Conservation (phyloP, 805 yeast genomes). For the Isabelozyma heimii region DNA sequence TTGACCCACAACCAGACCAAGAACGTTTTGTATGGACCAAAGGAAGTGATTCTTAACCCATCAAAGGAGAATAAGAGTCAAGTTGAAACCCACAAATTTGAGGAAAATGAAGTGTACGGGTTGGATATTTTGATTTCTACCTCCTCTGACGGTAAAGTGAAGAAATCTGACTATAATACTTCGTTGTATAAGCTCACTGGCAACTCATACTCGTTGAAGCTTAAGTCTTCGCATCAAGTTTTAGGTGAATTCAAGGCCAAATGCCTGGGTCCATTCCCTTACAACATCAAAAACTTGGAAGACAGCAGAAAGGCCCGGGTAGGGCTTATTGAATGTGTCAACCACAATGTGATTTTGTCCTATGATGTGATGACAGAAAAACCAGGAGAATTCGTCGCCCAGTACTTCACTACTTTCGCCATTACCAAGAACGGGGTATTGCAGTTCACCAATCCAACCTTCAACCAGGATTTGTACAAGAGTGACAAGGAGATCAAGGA, state of each 20-base stretch:
- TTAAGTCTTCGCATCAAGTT: constrained; percentile 66
- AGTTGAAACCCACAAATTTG: constrained; percentile 64
- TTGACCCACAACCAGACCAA: constrained; percentile 67
- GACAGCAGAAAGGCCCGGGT: constrained; percentile 71
- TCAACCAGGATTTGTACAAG: constrained; percentile 47
- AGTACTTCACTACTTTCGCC: constrained; percentile 73
- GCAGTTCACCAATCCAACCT: constrained; percentile 57
- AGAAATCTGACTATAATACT: constrained; percentile 57
- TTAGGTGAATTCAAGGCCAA: constrained; percentile 67
- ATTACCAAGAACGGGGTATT: constrained; percentile 71
- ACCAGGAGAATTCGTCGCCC: constrained; percentile 65
- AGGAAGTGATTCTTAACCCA: constrained; percentile 76
- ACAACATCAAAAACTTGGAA: constrained; percentile 59
- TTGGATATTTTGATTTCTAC: constrained; percentile 68
- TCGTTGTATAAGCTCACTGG: constrained; percentile 73
- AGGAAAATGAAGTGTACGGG: constrained; percentile 76
- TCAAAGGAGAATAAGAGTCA: constrained; percentile 60
- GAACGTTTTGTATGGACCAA: constrained; percentile 68
- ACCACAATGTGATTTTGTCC: constrained; percentile 63
- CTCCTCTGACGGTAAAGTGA: constrained; percentile 64
- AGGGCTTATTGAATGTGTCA: constrained; percentile 70
- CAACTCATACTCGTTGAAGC: constrained; percentile 62
- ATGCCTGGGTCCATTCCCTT: constrained; percentile 62
- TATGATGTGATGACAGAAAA: constrained; percentile 69
- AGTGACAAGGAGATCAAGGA: constrained; percentile 56